Evolutionary conservation across 2,329 filamentous ascomycete genomes (phyloP).

Genomic region (Camptophora hylomeconis): DNA sequence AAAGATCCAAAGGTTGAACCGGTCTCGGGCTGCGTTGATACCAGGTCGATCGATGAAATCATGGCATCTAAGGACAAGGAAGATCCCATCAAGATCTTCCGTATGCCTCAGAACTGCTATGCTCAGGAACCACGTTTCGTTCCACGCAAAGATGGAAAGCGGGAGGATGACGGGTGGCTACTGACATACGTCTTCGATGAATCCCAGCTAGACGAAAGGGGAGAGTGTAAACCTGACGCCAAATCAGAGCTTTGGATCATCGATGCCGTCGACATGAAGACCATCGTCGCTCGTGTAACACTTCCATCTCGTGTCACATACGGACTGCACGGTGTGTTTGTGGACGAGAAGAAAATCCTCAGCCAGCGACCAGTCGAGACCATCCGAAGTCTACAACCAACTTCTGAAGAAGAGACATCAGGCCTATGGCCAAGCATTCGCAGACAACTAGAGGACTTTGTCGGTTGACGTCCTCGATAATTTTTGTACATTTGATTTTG

Average conservation of each 20-base stretch:
- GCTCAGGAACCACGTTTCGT: constrained; percentile 58
- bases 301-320: constrained; percentile 58
- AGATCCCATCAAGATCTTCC: constrained; percentile 50
- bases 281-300: constrained; percentile 44
- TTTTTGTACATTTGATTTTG: too few species aligned
- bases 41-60: constrained; percentile 40
- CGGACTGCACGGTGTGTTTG: constrained; percentile 53
- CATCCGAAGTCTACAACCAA: constrained; percentile 12
- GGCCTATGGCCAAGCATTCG: constrained; percentile 6
- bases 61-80: constrained; percentile 30
- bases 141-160: constrained; percentile 25
- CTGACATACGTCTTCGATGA: constrained; percentile 61
- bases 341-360: constrained; percentile 39
- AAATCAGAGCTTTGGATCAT: constrained; percentile 56
- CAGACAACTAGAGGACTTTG: constrained; percentile 4
- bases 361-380: constrained; percentile 32
- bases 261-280: constrained; percentile 48
- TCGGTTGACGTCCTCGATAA: constrained; percentile 7
- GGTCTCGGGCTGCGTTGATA: constrained; percentile 51
- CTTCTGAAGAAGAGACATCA: constrained; percentile 1
- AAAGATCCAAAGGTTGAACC: constrained; percentile 27
- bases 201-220: constrained; percentile 42
- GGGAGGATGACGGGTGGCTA: constrained; percentile 55
- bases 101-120: constrained; percentile 46
- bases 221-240: constrained; percentile 32